Evolutionary conservation across 2,329 filamentous ascomycete genomes (phyloP).

Genomic region (Fusarium camptoceras): DNA sequence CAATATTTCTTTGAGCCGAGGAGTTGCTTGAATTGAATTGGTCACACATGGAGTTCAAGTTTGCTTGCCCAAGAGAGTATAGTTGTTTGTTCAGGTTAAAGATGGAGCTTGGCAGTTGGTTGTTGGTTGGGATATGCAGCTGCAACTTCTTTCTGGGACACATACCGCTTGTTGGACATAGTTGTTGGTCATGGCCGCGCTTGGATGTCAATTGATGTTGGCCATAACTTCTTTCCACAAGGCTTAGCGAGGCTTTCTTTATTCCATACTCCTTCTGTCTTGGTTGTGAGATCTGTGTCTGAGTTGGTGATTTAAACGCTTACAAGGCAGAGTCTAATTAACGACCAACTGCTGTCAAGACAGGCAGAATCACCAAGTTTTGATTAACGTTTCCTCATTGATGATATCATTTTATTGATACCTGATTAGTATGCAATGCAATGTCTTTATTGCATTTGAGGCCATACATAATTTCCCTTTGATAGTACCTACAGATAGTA

Average conservation of each 20-base stretch:
- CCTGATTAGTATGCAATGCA: not conserved
- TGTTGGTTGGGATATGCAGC: conserved; percentile 8
- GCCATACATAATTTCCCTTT: not conserved
- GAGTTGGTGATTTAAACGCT: not conserved
- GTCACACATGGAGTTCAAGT: not conserved
- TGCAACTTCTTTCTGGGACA: not conserved
- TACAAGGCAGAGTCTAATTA: not conserved
- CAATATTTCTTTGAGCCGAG: not conserved
- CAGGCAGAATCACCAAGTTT: not conserved
- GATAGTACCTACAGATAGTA: too few species aligned
- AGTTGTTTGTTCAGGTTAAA: not conserved
- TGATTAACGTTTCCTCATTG: not conserved
- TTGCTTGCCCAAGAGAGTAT: not conserved
- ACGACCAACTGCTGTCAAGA: not conserved
- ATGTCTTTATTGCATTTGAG: conserved; percentile 12
- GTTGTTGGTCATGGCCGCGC: conserved; percentile 19
- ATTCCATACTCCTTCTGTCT: not conserved
- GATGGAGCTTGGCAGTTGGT: not conserved
- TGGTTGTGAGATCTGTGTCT: not conserved
- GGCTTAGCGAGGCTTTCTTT: conserved; percentile 20
- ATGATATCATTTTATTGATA: not conserved
- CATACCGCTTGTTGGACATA: conserved; percentile 11
- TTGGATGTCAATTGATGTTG: conserved; percentile 7
- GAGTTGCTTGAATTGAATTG: not conserved
- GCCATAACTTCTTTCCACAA: not conserved